Percentiles rank a stretch among this genome's conserved stretches.
These are phyloP conservation scores for Teratosphaeria viscida DNA, from an alignment of 2,329 filamentous ascomycete species.

Conservation along the genomic window DNA sequence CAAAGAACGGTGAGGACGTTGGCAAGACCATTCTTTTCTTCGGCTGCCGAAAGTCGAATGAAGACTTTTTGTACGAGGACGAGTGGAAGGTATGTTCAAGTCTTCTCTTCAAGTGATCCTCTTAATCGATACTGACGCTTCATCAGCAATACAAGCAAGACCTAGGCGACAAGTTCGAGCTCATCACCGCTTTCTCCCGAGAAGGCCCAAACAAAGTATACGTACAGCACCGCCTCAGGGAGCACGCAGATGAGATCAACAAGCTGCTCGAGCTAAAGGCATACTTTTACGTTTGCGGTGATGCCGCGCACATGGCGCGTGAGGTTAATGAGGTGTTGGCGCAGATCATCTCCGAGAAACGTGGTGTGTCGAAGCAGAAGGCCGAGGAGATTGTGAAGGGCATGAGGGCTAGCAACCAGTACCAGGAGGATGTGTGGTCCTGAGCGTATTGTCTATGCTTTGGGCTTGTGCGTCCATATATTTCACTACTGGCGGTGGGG, in stretches of 20 bases:
- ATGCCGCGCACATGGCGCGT: constrained; percentile 70
- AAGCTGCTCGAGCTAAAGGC: constrained; percentile 76
- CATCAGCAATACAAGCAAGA: constrained; percentile 66
- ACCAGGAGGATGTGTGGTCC: constrained; percentile 75
- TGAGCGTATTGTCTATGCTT: constrained; percentile 17
- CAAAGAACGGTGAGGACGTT: constrained; percentile 67
- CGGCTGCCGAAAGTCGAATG: constrained; percentile 74
- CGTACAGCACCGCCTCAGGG: constrained; percentile 84
- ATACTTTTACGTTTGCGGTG: constrained; percentile 96
- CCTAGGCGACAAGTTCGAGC: constrained; percentile 78
- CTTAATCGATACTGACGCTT: constrained; percentile 5
- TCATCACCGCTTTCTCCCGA: constrained; percentile 92
- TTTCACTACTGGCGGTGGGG: background rate
- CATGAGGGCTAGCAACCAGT: constrained; percentile 90
- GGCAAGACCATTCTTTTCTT: constrained; percentile 89
- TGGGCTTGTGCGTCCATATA: background rate
- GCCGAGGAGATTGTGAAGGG: constrained; percentile 94
- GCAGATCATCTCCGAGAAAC: constrained; percentile 76
- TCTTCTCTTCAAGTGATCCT: background rate
- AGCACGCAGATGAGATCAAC: constrained; percentile 74
- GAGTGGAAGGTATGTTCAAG: constrained; percentile 74
- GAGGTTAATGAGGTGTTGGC: constrained; percentile 59
- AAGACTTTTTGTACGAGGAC: constrained; percentile 85
- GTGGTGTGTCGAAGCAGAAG: constrained; percentile 73
- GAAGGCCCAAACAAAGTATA: constrained; percentile 83